phyloP scores from a whole-genome alignment of 495 filamentous ascomycete species.

The Lophiotrema nucula region DNA sequence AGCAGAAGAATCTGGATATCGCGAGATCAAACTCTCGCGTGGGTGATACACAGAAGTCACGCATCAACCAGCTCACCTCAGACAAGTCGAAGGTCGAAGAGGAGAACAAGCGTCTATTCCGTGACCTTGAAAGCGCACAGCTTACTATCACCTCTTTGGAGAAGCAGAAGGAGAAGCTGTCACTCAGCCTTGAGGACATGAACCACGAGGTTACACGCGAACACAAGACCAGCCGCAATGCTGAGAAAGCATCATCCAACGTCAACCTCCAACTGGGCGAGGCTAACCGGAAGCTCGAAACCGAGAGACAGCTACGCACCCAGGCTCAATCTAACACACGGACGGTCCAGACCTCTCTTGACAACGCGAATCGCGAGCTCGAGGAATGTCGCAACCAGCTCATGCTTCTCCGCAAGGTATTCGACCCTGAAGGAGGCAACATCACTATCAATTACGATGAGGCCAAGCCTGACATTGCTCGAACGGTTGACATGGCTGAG shows the following conservation, averaged over 20 bases:
- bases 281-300: conserved; percentile 83
- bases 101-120: conserved; percentile 73
- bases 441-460: conserved; percentile 61
- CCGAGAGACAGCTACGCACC: conserved; percentile 77
- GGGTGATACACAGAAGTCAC: conserved; percentile 78
- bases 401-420: conserved; percentile 77
- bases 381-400: conserved; percentile 75
- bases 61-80: conserved; percentile 70
- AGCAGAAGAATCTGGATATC: conserved; percentile 97
- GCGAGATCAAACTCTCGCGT: conserved; percentile 84
- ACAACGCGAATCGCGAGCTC: conserved; percentile 74
- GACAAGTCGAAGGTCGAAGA: conserved; percentile 86
- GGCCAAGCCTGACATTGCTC: conserved; percentile 51
- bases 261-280: conserved; percentile 83
- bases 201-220: conserved; percentile 91
- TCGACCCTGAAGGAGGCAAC: conserved; percentile 72
- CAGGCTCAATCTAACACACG: conserved; percentile 86
- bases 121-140: conserved; percentile 85
- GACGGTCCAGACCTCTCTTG: conserved; percentile 73
- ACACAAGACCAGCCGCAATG: conserved; percentile 85
- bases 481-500: conserved; percentile 78
- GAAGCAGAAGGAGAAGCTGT: conserved; percentile 94
- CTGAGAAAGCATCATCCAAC: conserved; percentile 85
- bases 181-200: conserved; percentile 84
- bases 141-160: conserved; percentile 80